phyloP scores from a whole-genome alignment of 257 asterid species.

The Capsicum chinense region DNA sequence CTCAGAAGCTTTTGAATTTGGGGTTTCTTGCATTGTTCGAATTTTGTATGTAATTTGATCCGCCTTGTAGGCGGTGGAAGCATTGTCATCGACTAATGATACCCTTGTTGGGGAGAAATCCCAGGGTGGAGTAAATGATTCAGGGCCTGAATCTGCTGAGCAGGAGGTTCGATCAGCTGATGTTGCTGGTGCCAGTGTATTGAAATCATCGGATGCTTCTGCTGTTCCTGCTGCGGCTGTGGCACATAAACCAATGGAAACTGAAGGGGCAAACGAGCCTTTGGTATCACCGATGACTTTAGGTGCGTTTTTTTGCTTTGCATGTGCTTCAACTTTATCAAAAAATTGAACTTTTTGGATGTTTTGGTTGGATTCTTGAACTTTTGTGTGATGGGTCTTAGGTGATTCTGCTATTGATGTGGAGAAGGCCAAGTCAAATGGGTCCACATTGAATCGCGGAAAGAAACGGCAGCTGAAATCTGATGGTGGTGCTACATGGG shows the following conservation, averaged over 20 bases:
- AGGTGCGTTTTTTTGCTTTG: conserved; percentile 32
- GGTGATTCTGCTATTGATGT: conserved; percentile 49
- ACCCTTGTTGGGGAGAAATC: conserved; percentile 47
- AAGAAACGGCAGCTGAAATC: conserved; percentile 61
- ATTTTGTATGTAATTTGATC: conserved; percentile 11
- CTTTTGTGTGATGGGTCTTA: conserved; percentile 37
- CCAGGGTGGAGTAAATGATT: conserved; percentile 42
- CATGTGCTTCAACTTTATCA: conserved; percentile 36
- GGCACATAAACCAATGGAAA: conserved; percentile 49
- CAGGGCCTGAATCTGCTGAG: conserved; percentile 49
- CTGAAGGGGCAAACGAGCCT: conserved; percentile 54
- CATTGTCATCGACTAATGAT: conserved; percentile 61
- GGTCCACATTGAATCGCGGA: conserved; percentile 40
- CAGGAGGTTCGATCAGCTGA: conserved; percentile 70
- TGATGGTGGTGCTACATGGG: conserved; percentile 68
- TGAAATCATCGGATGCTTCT: conserved; percentile 46
- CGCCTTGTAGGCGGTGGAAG: conserved; percentile 73
- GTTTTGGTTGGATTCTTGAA: neutral
- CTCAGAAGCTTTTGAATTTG: neutral
- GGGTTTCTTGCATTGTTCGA: neutral
- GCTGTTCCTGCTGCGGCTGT: conserved; percentile 19
- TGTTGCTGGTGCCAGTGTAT: conserved; percentile 39
- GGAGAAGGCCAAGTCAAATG: conserved; percentile 52
- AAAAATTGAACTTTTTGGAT: conserved; percentile 27
- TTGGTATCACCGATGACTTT: conserved; percentile 37